These are phyloP conservation scores for Penicillium italicum DNA, from an alignment of 2,329 filamentous ascomycete species.

Conservation along the genomic window DNA sequence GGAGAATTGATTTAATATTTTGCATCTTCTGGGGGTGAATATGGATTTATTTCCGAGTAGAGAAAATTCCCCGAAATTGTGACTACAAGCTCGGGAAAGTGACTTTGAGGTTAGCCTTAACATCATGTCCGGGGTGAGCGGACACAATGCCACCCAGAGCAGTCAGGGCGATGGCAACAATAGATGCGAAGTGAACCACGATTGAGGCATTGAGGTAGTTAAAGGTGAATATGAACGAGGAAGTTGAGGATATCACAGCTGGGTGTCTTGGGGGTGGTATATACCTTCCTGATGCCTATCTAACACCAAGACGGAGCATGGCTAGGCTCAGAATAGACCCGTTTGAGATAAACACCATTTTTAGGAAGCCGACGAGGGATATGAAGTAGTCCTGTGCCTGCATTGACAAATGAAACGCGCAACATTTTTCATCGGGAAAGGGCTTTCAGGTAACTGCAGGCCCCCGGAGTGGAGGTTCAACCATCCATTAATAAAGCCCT, in stretches of 20 bases:
- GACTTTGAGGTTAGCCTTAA: no score
- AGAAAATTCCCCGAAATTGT: no score
- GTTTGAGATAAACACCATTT: neutral
- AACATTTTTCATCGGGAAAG: slow-evolving; percentile 12
- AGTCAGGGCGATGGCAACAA: slow-evolving; percentile 22
- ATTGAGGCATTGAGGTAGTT: neutral
- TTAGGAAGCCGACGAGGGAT: neutral
- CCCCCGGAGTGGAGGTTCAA: slow-evolving; percentile 8
- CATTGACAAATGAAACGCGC: slow-evolving; percentile 9
- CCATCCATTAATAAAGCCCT: neutral
- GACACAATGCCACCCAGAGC: slow-evolving; percentile 26
- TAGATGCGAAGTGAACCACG: slow-evolving; percentile 22
- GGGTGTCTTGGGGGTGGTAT: neutral
- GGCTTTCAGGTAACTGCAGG: neutral
- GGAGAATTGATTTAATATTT: no score
- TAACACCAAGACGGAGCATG: neutral
- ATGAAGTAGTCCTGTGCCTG: neutral
- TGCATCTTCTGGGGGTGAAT: neutral
- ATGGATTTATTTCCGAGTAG: no score
- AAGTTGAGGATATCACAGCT: neutral
- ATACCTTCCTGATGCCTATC: neutral
- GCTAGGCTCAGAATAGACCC: neutral
- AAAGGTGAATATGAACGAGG: neutral
- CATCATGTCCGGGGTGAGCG: slow-evolving; percentile 51
- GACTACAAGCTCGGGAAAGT: neutral